Conservation (phyloP, 1,139 yeast species). For the Kazachstania sp. region DNA sequence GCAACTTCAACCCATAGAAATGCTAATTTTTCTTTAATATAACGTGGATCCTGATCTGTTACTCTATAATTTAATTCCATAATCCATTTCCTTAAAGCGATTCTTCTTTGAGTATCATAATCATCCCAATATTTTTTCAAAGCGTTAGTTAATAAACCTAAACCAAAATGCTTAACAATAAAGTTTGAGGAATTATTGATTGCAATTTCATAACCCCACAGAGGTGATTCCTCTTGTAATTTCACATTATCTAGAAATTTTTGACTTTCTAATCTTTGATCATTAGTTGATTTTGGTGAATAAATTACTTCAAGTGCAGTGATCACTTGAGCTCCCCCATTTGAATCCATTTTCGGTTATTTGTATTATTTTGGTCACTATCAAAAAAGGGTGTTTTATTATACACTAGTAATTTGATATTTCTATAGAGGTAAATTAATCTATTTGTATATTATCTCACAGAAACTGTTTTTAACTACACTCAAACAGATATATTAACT, state of each 20-base stretch:
- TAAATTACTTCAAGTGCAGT: constrained; percentile 74
- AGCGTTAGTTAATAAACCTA: constrained; percentile 68
- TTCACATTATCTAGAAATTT: constrained; percentile 68
- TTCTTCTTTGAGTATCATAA: constrained; percentile 55
- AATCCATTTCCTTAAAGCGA: constrained; percentile 76
- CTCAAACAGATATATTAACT: too few species aligned
- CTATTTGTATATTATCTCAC: too few species aligned
- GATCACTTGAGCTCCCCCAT: constrained; percentile 60
- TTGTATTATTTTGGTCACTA: not conserved
- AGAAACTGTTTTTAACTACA: too few species aligned
- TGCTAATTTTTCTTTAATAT: constrained; percentile 81
- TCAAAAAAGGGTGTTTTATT: not conserved
- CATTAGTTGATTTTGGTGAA: constrained; percentile 59
- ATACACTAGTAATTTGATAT: too few species aligned
- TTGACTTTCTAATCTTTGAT: constrained; percentile 60
- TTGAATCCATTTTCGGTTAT: constrained; percentile 44
- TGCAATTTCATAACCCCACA: constrained; percentile 87
- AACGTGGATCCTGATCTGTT: constrained; percentile 69
- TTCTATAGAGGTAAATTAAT: too few species aligned
- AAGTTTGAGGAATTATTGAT: constrained; percentile 52
- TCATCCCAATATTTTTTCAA: constrained; percentile 47
- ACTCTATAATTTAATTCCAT: constrained; percentile 63
- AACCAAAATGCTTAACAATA: constrained; percentile 83
- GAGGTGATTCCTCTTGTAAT: constrained; percentile 73
- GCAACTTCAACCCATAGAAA: constrained; percentile 87